These are phyloP conservation scores for Alternaria sp. DNA, from an alignment of 2,329 filamentous ascomycete species.

Conservation along the genomic window DNA sequence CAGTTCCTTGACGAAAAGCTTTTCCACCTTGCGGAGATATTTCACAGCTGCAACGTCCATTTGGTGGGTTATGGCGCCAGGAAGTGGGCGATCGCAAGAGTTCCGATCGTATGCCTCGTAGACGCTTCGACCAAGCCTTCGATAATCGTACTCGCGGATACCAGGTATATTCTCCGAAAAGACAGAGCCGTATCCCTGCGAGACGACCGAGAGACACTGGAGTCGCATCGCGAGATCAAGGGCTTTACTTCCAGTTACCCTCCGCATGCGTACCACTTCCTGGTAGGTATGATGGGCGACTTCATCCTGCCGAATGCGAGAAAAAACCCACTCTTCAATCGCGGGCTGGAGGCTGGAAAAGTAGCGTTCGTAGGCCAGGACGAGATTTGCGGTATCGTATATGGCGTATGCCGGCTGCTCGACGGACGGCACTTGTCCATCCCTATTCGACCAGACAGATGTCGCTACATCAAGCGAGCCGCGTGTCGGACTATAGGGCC, in stretches of 20 bases:
- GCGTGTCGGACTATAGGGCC: constrained; percentile 40
- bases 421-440: constrained; percentile 38
- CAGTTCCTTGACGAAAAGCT: constrained; percentile 42
- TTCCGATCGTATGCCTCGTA: constrained; percentile 50
- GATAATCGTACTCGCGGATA: constrained; percentile 45
- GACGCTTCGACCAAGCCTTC: constrained; percentile 39
- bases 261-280: constrained; percentile 45
- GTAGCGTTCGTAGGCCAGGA: constrained; percentile 40
- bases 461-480: constrained; percentile 42
- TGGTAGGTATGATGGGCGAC: constrained; percentile 42
- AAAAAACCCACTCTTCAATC: constrained; percentile 46
- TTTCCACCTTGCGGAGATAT: constrained; percentile 43
- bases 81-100: constrained; percentile 45
- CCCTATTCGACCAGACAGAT: constrained; percentile 43
- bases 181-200: constrained; percentile 51
- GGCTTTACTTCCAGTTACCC: constrained; percentile 31
- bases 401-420: constrained; percentile 49
- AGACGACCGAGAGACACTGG: constrained; percentile 48
- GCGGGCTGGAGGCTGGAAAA: constrained; percentile 38
- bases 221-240: constrained; percentile 46
- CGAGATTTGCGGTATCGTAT: constrained; percentile 44
- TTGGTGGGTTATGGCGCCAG: constrained; percentile 49
- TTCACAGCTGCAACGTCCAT: constrained; percentile 51
- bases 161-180: constrained; percentile 44
- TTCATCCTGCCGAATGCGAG: constrained; percentile 41